Evolutionary conservation across 805 yeast species (phyloP).

Genomic region (Tetrapisispora taiwanensis): DNA sequence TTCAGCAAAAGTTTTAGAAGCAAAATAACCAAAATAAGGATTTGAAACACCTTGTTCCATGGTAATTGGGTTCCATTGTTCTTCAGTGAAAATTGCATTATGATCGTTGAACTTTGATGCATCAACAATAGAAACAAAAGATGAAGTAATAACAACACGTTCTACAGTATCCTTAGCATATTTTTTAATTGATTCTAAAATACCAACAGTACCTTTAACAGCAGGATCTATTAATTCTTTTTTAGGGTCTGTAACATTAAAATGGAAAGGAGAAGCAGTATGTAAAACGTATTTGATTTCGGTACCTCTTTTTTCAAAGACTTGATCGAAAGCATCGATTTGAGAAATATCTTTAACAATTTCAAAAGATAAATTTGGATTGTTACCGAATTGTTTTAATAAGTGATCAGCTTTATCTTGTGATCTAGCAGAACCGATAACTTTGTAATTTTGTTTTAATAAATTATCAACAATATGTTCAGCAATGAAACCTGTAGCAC

Average conservation of each 20-base stretch:
- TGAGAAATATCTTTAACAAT: slow-evolving; percentile 31
- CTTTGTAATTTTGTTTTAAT: slow-evolving; percentile 31
- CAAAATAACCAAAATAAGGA: slow-evolving; percentile 26
- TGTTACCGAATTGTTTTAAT: slow-evolving; percentile 23
- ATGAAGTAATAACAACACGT: slow-evolving; percentile 44
- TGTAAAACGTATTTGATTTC: slow-evolving; percentile 39
- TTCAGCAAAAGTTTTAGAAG: slow-evolving; percentile 49
- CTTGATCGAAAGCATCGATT: slow-evolving; percentile 37
- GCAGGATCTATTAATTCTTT: slow-evolving; percentile 46
- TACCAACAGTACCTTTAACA: slow-evolving; percentile 40
- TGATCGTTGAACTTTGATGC: neutral
- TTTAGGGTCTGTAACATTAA: slow-evolving; percentile 33
- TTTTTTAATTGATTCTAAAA: slow-evolving; percentile 35
- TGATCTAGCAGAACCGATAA: slow-evolving; percentile 44
- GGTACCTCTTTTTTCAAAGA: slow-evolving; percentile 30
- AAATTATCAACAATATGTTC: slow-evolving; percentile 37
- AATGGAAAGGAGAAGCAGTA: slow-evolving; percentile 40
- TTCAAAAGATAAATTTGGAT: slow-evolving; percentile 21
- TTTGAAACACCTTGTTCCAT: slow-evolving; percentile 19
- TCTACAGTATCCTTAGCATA: slow-evolving; percentile 35
- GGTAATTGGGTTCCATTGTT: slow-evolving; percentile 30
- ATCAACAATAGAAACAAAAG: slow-evolving; percentile 38
- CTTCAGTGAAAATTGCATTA: slow-evolving; percentile 21
- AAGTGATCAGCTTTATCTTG: slow-evolving; percentile 34
- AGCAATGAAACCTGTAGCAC: slow-evolving; percentile 48